phyloP scores from a whole-genome alignment of 139 green algal genomes.

The Protoeuglena noctilucae region DNA sequence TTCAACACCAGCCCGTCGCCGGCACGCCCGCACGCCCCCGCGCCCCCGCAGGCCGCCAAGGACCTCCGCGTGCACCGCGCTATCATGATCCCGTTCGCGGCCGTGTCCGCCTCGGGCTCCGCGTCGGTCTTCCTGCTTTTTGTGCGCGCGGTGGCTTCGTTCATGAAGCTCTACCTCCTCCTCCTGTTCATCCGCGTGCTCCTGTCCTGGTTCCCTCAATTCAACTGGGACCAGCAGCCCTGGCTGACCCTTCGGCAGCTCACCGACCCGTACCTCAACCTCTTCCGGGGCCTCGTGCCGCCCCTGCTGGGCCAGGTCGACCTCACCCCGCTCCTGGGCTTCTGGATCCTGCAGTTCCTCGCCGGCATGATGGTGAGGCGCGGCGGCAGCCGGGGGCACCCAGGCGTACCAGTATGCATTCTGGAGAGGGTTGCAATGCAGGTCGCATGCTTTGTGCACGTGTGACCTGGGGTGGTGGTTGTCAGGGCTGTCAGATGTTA shows the following conservation, averaged over 20 bases:
- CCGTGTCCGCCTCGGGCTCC: background rate
- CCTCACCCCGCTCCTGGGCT: slow-evolving; percentile 82
- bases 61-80: too few species aligned
- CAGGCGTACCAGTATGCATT: too few species aligned
- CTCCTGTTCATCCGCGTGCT: slow-evolving; percentile 87
- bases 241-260: slow-evolving; percentile 82
- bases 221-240: slow-evolving; percentile 85
- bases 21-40: too few species aligned
- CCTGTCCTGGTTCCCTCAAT: slow-evolving; percentile 87
- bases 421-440: too few species aligned
- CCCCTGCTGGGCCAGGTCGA: slow-evolving; percentile 88
- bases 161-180: slow-evolving; percentile 80
- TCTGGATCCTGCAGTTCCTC: background rate
- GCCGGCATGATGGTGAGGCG: too few species aligned
- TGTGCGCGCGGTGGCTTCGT: slow-evolving; percentile 27
- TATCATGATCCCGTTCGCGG: too few species aligned
- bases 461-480: too few species aligned
- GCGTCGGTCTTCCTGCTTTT: slow-evolving; percentile 28
- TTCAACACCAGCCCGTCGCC: too few species aligned
- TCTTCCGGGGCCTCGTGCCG: slow-evolving; percentile 84
- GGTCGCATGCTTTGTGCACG: too few species aligned
- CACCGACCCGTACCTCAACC: slow-evolving; percentile 93
- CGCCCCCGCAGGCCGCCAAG: too few species aligned
- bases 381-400: too few species aligned
- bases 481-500: too few species aligned